Evolutionary conservation across 345 rosid species (phyloP), one percentile per base, ranked within the genome.

Genomic region (Salix udensis): DNA sequence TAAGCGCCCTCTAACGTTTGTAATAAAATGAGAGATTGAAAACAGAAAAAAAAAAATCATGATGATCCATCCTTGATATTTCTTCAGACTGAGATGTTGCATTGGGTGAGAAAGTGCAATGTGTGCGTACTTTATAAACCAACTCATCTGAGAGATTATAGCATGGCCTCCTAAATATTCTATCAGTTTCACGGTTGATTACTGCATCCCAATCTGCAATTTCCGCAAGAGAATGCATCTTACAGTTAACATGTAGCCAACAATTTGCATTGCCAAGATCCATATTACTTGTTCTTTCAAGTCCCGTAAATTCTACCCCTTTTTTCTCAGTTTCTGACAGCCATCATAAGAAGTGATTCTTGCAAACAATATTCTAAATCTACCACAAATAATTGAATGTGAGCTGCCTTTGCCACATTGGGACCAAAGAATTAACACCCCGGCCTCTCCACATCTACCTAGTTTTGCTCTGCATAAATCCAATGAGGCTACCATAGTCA

Each of bases 141-240:
- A 77, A 31, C 67, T 86, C 88, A 7, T 86, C 84, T 0, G 97
- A 90, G 98, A 90, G 75, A 88, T 85, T 76, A 93, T 19, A 4
- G 93, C 96, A 65, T 93, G 98, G 52, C 82, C 34, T 31, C 34
- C 34, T 31, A 31, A 31, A 31, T 31, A 66, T 82, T 9, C 2
- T 34, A 75, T 93, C 98, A 0, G 94, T 90, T 75, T 88, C 91
- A 66, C 86, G 91, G 70, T 93, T 85, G 75, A 31, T 31, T 31
- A 31, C 34, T 31, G 5, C 34, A 31, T 31, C 4, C 34, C 34
- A 31, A 4, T 4, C 34, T 93, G 89, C 73, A 76, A 65, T 23
- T 72, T 66, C 37, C 18, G 11, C 18, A 39, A 30, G 4, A 61
- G 4, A n/a, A 48, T 12, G 19, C 3, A 30, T 40, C 61, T 37